phyloP scores from a whole-genome alignment of 345 rosid genomes.

The Citrus glauca region DNA sequence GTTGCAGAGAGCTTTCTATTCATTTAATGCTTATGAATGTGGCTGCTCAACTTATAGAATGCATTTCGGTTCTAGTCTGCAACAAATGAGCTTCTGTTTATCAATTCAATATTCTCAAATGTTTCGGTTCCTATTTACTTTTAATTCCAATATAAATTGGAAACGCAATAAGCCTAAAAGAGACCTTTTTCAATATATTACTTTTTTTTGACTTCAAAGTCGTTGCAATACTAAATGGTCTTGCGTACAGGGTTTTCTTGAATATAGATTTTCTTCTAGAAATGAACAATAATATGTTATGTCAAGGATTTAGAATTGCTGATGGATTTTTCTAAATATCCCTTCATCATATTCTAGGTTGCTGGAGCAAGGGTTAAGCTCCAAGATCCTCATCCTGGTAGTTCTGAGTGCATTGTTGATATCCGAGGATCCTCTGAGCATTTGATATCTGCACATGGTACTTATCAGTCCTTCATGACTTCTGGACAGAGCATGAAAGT shows the following conservation, averaged over 20 bases:
- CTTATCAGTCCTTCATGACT: slow-evolving; percentile 16
- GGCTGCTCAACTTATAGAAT: neutral
- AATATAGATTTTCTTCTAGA: neutral
- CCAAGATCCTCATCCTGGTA: slow-evolving; percentile 28
- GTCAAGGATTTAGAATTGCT: neutral
- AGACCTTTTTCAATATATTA: neutral
- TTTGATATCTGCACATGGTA: slow-evolving; percentile 20
- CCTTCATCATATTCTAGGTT: slow-evolving; percentile 14
- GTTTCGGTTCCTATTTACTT: neutral
- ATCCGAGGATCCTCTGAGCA: slow-evolving; percentile 25
- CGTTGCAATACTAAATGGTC: neutral
- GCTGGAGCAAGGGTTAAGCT: slow-evolving; percentile 32
- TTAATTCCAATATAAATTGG: too few relatives aligned
- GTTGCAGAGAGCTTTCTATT: neutral
- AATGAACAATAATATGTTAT: neutral
- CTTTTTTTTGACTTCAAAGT: neutral
- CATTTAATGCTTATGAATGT: neutral
- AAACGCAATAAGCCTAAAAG: neutral
- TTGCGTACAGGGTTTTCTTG: neutral
- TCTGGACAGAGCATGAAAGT: slow-evolving; percentile 29
- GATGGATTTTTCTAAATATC: neutral
- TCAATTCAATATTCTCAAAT: neutral
- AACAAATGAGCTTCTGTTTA: neutral
- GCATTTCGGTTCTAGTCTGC: neutral
- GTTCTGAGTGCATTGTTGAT: slow-evolving; percentile 20